Conservation (phyloP, 192 early-diverging fungal species). For the Entomortierella lignicola region DNA sequence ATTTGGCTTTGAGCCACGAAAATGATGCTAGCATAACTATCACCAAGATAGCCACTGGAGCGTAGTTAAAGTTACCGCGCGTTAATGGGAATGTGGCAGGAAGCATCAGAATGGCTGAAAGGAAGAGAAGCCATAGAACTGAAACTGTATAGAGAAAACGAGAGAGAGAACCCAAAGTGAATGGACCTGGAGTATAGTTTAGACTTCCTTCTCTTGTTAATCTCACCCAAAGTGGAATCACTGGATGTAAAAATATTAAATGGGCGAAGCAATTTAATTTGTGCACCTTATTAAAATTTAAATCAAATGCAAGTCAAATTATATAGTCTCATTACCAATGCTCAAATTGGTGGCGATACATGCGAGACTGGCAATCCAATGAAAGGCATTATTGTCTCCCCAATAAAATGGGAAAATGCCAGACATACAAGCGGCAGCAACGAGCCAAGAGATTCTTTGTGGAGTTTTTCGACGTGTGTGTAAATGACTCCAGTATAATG, state of each 20-base stretch:
- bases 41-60: not conserved
- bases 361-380: slow-evolving; percentile 36
- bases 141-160: slow-evolving; percentile 18
- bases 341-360: slow-evolving; percentile 42
- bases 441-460: slow-evolving; percentile 46
- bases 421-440: slow-evolving; percentile 28
- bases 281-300: too few relatives aligned
- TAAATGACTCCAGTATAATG: slow-evolving; percentile 39
- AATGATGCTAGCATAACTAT: slow-evolving; percentile 11
- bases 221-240: slow-evolving; percentile 29
- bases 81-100: slow-evolving; percentile 28
- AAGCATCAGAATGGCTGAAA: slow-evolving; percentile 34
- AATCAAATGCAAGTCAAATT: not conserved
- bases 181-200: slow-evolving; percentile 20
- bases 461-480: slow-evolving; percentile 27
- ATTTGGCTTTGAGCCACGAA: slow-evolving; percentile 32
- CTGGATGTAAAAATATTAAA: not conserved
- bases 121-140: slow-evolving; percentile 29
- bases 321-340: slow-evolving; percentile 14
- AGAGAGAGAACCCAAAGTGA: slow-evolving; percentile 14
- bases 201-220: slow-evolving; percentile 18
- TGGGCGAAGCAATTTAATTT: not conserved
- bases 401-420: slow-evolving; percentile 45
- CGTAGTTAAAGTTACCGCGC: slow-evolving; percentile 35
- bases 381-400: slow-evolving; percentile 47